A percentile compares a stretch with the other conserved stretches of the same genome.
Conservation (phyloP, 2,329 filamentous ascomycete genomes). For the Arthrobotrys iridis region DNA sequence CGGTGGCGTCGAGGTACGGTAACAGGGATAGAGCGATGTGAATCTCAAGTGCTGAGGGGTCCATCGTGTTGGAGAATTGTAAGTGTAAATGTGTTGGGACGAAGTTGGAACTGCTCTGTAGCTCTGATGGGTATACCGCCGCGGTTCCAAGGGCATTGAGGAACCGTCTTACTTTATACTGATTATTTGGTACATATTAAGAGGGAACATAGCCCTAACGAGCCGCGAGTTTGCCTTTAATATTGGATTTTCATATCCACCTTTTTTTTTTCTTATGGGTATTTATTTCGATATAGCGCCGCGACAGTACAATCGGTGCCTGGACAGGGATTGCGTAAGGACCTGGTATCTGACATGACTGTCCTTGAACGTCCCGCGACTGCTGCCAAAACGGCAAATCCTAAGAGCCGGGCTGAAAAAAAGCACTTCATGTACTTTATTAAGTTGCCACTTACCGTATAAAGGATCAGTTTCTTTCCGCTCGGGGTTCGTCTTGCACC, state of each 20-base stretch:
- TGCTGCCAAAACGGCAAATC: conserved; percentile 38
- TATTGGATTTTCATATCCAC: background rate
- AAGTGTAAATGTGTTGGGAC: conserved; percentile 17
- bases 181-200: background rate
- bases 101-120: background rate
- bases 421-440: conserved; percentile 20
- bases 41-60: conserved; percentile 40
- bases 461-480: background rate
- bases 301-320: conserved; percentile 26
- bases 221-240: background rate
- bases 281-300: background rate
- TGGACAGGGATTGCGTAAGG: conserved; percentile 46
- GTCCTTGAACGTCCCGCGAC: background rate
- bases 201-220: background rate
- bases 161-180: conserved; percentile 12
- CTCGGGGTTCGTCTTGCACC: background rate
- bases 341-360: conserved; percentile 1
- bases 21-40: conserved; percentile 43
- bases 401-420: background rate
- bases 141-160: background rate
- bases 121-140: background rate
- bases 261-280: background rate
- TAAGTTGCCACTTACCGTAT: conserved; percentile 25
- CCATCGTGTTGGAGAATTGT: conserved; percentile 36
- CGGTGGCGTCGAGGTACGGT: conserved; percentile 38